A percentile compares a stretch with the other conserved stretches of the same genome.
Conservation (phyloP, 176 grass and related monocot species). For the Phoenix dactylifera region DNA sequence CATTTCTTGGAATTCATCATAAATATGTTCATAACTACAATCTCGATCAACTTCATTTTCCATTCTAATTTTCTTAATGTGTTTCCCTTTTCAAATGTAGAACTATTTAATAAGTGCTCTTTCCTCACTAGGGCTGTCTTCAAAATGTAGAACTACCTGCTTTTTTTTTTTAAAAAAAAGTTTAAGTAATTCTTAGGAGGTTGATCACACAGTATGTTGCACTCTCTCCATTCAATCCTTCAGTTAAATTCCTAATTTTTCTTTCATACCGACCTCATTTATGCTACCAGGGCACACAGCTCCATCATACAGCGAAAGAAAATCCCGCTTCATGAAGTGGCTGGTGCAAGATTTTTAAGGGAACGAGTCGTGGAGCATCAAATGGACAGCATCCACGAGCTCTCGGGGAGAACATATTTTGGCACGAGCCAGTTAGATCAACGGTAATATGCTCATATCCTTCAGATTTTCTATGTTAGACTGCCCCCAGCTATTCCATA, state of each 20-base stretch:
- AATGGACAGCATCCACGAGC: slow-evolving; percentile 34
- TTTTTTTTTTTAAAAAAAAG: too few relatives aligned
- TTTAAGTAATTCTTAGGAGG: too few relatives aligned
- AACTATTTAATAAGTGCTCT: too few relatives aligned
- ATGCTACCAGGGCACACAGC: slow-evolving; percentile 20
- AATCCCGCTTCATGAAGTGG: slow-evolving; percentile 89
- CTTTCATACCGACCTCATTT: slow-evolving; percentile 22
- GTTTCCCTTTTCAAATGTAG: too few relatives aligned
- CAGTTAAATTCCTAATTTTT: slow-evolving; percentile 19
- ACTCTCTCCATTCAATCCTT: background rate
- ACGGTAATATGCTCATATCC: slow-evolving; percentile 25
- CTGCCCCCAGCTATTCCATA: background rate
- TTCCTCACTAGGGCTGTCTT: too few relatives aligned
- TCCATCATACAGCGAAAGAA: slow-evolving; percentile 42
- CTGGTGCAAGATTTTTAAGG: slow-evolving; percentile 72
- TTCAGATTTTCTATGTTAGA: background rate
- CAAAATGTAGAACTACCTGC: too few relatives aligned
- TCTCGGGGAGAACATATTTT: slow-evolving; percentile 42
- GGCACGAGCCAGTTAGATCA: slow-evolving; percentile 51
- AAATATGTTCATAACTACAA: too few relatives aligned
- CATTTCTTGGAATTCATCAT: too few relatives aligned
- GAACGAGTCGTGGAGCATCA: slow-evolving; percentile 35
- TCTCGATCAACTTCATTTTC: too few relatives aligned
- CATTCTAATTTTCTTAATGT: too few relatives aligned
- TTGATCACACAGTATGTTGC: slow-evolving; percentile 20